Evolutionary conservation across 495 filamentous ascomycete genomes (phyloP), one percentile per base, ranked within the genome.

Genomic region (Opeltia flavorubescens): DNA sequence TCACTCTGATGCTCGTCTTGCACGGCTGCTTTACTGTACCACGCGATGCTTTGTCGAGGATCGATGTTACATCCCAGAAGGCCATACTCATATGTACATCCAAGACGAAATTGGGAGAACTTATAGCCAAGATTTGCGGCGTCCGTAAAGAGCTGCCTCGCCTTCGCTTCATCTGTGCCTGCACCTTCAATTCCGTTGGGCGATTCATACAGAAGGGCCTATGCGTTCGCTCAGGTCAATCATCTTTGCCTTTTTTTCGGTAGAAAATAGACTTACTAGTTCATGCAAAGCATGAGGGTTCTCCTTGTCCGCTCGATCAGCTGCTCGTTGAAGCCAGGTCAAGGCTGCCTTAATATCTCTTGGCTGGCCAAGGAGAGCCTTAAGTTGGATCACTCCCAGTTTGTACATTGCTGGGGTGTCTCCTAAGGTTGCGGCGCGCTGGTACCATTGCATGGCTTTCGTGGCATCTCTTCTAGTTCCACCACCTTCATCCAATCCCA

Each of bases 361-460:
- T n/a, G 75, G 73, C 60, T 95, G 89, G 7, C 89, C 89, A 12
- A 98, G 76, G n/a, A 95, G 73, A 18, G 89, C 89, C 61, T 95
- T 95, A 24, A 95, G 71, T 52, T 84, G 68, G 56, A 98, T 94
- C 78, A 94, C 89, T 44, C 91, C 91, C 64, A 96, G 81, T 63
- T 98, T 98, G 66, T 95, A 98, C 88, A 94, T 93, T 21, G 89
- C 91, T 0, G 88, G 81, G 0, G 84, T 82, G 55, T 96, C 89
- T 11, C 91, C 91, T 4, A 95, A 69, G 5, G 83, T 76, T 1
- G 91, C 88, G 11, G 89, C 86, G 17, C 88, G 86, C 60, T 87
- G 88, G 60, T 96, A 98, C 91, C 91, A 98, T 57, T 95, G 88
- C 25, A 96, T 85, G 7, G 91, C 87, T 66, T 95, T 95, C 54